Conservation (phyloP, 805 yeast genomes). For the Suhomyces emberorum region DNA sequence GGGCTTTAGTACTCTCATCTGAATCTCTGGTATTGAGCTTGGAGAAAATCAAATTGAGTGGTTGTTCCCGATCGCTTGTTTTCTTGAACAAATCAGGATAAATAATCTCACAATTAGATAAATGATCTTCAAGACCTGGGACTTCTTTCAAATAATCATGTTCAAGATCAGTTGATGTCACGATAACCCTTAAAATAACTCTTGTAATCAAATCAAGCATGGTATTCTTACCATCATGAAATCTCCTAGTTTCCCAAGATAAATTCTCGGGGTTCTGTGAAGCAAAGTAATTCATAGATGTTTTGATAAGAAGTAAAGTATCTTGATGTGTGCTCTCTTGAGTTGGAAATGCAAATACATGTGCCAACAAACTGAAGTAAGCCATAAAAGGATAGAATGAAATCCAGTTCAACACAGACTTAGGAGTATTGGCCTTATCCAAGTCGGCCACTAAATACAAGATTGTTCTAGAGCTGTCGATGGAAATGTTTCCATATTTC, state of each 20-base stretch:
- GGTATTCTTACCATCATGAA: constrained; percentile 3
- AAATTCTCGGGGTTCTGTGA: not conserved
- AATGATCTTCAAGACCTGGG: constrained; percentile 18
- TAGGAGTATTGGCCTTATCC: constrained; percentile 11
- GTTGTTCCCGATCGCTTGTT: not conserved
- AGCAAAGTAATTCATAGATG: constrained; percentile 13
- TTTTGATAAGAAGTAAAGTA: constrained; percentile 19
- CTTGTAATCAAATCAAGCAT: constrained; percentile 20
- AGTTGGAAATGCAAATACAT: constrained; percentile 18
- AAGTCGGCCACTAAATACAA: constrained; percentile 16
- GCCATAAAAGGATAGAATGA: constrained; percentile 22
- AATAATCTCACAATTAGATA: constrained; percentile 14
- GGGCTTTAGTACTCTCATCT: not conserved
- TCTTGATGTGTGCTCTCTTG: constrained; percentile 16
- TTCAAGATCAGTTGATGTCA: constrained; percentile 15
- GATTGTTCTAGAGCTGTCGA: constrained; percentile 28
- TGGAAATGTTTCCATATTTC: constrained; percentile 18
- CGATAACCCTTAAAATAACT: constrained; percentile 20
- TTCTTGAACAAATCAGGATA: constrained; percentile 14
- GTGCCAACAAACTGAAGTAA: constrained; percentile 20
- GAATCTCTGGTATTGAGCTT: not conserved
- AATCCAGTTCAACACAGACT: constrained; percentile 17
- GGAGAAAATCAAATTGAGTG: constrained; percentile 1
- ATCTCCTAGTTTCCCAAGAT: constrained; percentile 4
- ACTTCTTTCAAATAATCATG: constrained; percentile 12